phyloP scores from a whole-genome alignment of 2,329 filamentous ascomycete genomes.

The Alternaria metachromatica region DNA sequence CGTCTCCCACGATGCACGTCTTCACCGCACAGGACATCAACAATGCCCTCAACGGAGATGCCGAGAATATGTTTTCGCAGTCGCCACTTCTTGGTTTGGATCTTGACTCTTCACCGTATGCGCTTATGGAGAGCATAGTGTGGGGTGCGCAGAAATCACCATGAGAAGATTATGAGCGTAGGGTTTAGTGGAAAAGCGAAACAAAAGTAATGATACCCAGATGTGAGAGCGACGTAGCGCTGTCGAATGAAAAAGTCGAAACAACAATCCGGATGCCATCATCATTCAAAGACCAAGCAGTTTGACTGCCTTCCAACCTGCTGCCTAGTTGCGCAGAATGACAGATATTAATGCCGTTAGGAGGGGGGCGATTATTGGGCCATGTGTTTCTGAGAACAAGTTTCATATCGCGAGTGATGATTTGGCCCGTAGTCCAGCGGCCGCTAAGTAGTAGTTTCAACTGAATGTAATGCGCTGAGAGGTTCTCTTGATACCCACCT shows the following conservation, averaged over 20 bases:
- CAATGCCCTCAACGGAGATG: constrained; percentile 42
- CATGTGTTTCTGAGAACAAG: background rate
- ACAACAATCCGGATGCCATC: background rate
- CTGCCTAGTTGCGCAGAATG: background rate
- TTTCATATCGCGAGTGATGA: background rate
- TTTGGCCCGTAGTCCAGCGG: background rate
- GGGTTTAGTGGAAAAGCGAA: background rate
- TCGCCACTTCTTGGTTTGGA: constrained; percentile 47
- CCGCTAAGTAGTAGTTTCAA: background rate
- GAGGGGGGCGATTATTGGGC: background rate
- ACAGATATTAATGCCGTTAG: background rate
- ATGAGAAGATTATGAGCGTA: background rate
- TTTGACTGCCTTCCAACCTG: background rate
- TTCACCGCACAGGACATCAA: constrained; percentile 49
- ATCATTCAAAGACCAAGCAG: background rate
- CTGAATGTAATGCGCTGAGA: background rate
- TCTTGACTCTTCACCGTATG: constrained; percentile 55
- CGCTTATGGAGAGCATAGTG: constrained; percentile 57
- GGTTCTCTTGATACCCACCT: background rate
- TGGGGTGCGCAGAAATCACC: constrained; percentile 48
- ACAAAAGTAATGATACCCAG: constrained; percentile 11
- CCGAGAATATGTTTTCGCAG: constrained; percentile 36
- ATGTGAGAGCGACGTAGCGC: background rate
- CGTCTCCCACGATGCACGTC: constrained; percentile 39
- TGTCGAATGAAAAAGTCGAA: background rate